These are phyloP conservation scores for Amanita inopinata DNA, from an alignment of 768 basidiomycete species.

Conservation along the genomic window DNA sequence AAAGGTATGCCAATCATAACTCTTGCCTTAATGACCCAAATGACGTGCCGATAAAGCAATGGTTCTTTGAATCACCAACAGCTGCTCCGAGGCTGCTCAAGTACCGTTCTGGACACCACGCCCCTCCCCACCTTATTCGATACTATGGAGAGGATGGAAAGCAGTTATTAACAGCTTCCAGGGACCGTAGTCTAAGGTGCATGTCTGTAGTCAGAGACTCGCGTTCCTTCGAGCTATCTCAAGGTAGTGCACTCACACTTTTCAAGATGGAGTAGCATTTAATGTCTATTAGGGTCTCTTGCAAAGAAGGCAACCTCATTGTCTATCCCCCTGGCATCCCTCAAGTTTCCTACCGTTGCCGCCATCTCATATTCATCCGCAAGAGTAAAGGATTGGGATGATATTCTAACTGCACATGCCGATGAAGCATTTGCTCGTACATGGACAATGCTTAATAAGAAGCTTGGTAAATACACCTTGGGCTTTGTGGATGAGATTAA, in stretches of 20 bases:
- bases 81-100: constrained; percentile 82
- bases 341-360: constrained; percentile 79
- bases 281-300: constrained; percentile 54
- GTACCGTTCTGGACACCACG: constrained; percentile 85
- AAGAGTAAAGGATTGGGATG: constrained; percentile 94
- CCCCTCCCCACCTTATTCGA: constrained; percentile 83
- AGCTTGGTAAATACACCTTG: constrained; percentile 67
- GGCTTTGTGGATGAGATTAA: constrained; percentile 39
- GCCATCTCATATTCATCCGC: constrained; percentile 71
- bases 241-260: constrained; percentile 41
- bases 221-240: constrained; percentile 87
- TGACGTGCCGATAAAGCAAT: constrained; percentile 57
- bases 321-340: constrained; percentile 67
- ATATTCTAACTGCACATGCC: constrained; percentile 83
- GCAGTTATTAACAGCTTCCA: constrained; percentile 78
- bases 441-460: constrained; percentile 82
- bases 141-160: constrained; percentile 99
- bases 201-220: constrained; percentile 94
- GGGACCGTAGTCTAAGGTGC: constrained; percentile 82
- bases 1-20: constrained; percentile 45
- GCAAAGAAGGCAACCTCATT: constrained; percentile 70
- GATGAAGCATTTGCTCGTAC: constrained; percentile 78
- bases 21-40: neutral
- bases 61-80: constrained; percentile 91
- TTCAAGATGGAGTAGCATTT: neutral